Evolutionary conservation across 768 basidiomycete species (phyloP), one percentile per base, ranked within the genome.

Genomic region (Galerina marginata): DNA sequence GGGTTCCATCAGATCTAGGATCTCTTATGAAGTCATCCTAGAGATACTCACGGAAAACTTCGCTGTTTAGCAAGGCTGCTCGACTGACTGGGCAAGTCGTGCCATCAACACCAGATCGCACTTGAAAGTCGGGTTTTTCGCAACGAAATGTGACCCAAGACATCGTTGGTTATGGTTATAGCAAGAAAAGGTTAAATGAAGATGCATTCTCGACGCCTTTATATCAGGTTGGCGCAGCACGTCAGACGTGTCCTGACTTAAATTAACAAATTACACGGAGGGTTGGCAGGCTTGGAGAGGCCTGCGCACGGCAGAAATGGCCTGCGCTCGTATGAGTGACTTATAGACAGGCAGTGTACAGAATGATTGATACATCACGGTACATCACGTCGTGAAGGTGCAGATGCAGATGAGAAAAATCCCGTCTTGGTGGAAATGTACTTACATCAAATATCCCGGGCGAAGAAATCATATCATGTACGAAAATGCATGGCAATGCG

Each of bases 41-140:
- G 54, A 64, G 37, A 46, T 16, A 74, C 86, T 58, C 72, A 89
- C 89, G 75, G 65, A 91, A 91, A 59, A 90, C 82, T 66, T 85
- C 80, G 67, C 88, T 90, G 54, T 74, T 78, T 48, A 72, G 71
- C 60, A 91, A 74, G 20, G 81, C 81, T 39, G 74, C 65, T 43
- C 82, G 81, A 64, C 76, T 77, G 58, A 86, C 88, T 1, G 69
- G 64, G 70, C 87, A 89, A 42, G 72, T 73, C 29, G 79, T 71
- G 29, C 75, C 76, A 71, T 88, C 86, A 38, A 77, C 78, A 23
- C 81, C 71, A 45, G 87, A 88, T 38, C 78, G 82, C 16, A 91
- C 80, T 36, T 72, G 63, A 65, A 90, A 86, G 66, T 89, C 83
- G 3, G 87, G 77, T 16, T 81, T 74, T 38, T 78, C 72, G 68